A percentile compares a stretch with the other conserved stretches of the same genome.
phyloP scores from a whole-genome alignment of 2,329 filamentous ascomycete genomes.

The Sporothrix mexicana region DNA sequence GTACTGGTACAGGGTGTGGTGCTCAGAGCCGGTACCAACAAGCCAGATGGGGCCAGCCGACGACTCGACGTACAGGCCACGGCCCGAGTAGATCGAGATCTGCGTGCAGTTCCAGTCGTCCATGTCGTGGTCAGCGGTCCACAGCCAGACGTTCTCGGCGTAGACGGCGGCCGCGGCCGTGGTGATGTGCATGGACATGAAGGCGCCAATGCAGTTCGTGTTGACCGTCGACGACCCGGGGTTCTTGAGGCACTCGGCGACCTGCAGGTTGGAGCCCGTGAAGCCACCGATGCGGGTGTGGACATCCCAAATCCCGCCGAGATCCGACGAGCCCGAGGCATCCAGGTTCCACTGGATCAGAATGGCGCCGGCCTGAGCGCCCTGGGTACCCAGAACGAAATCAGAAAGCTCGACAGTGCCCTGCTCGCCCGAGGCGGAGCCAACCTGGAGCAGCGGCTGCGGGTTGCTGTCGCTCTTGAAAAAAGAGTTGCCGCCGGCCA shows the following conservation, averaged over 20 bases:
- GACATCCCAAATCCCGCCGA: slow-evolving; percentile 51
- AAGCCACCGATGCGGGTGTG: slow-evolving; percentile 78
- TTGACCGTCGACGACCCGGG: slow-evolving; percentile 53
- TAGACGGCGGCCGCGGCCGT: slow-evolving; percentile 51
- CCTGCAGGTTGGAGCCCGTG: slow-evolving; percentile 68
- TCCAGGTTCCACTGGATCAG: slow-evolving; percentile 74
- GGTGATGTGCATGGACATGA: slow-evolving; percentile 56
- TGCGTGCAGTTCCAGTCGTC: slow-evolving; percentile 32
- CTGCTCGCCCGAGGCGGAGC: slow-evolving; percentile 60
- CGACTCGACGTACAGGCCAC: slow-evolving; percentile 42
- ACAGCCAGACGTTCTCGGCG: slow-evolving; percentile 63
- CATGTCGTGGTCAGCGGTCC: slow-evolving; percentile 66
- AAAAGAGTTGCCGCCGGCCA: slow-evolving; percentile 50
- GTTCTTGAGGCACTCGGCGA: slow-evolving; percentile 61
- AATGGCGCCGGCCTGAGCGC: slow-evolving; percentile 68
- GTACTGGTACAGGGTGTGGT: slow-evolving; percentile 72
- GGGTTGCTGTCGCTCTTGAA: slow-evolving; percentile 67
- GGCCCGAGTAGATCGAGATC: slow-evolving; percentile 29
- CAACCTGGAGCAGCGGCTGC: slow-evolving; percentile 66
- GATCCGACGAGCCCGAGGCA: slow-evolving; percentile 53
- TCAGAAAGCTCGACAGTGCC: slow-evolving; percentile 74
- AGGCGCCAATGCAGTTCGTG: slow-evolving; percentile 63
- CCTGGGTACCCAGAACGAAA: slow-evolving; percentile 72
- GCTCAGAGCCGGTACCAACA: slow-evolving; percentile 69
- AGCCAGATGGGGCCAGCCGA: slow-evolving; percentile 57